A percentile compares a stretch with the other conserved stretches of the same genome.
Conservation (phyloP, 169 alveolate genomes). For the Theileria sp. region DNA sequence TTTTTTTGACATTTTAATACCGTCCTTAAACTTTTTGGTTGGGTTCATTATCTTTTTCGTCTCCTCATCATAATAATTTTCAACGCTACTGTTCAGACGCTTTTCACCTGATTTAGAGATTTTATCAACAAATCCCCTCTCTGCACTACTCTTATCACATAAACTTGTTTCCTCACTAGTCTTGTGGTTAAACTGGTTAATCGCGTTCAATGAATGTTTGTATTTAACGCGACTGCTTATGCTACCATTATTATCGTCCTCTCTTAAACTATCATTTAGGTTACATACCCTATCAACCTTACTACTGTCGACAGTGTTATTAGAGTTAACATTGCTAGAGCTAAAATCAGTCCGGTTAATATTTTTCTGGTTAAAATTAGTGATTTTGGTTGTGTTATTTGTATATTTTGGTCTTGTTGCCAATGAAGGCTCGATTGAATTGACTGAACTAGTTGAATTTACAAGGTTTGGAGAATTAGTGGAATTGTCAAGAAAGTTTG, state of each 20-base stretch:
- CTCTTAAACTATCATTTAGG: background rate
- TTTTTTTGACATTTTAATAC: conserved; percentile 21
- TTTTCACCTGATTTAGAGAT: background rate
- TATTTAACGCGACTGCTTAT: background rate
- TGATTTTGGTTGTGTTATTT: background rate
- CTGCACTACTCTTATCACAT: background rate
- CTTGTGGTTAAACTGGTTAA: background rate
- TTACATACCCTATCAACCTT: background rate
- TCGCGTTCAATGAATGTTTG: background rate
- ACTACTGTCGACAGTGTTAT: background rate
- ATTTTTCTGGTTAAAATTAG: background rate
- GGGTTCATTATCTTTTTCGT: conserved; percentile 71
- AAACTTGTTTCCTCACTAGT: background rate
- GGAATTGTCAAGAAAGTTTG: conserved; percentile 13
- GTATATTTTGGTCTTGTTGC: background rate
- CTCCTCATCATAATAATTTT: conserved; percentile 57
- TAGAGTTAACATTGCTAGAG: background rate
- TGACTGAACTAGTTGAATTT: background rate
- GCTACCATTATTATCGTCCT: background rate
- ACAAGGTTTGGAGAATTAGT: conserved; percentile 23
- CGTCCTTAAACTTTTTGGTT: conserved; percentile 63
- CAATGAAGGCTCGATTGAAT: background rate
- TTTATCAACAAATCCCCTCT: background rate
- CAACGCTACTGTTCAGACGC: conserved; percentile 8
- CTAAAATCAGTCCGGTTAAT: background rate